These are phyloP conservation scores for Malus sieversii DNA, from an alignment of 306 rosid genomes.

Conservation along the genomic window DNA sequence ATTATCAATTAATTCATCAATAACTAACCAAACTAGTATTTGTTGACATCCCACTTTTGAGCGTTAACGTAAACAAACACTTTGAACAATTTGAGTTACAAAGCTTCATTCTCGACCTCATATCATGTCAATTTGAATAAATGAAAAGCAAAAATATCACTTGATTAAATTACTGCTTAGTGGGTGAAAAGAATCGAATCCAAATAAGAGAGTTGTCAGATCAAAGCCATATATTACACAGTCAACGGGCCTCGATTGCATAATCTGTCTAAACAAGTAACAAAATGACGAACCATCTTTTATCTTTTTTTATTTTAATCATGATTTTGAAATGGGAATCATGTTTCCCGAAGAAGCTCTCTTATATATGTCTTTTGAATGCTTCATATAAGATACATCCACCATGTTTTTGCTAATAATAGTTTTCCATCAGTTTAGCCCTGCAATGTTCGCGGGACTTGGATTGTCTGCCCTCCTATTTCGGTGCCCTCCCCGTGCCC, in stretches of 20 bases:
- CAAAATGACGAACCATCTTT: slow-evolving; percentile 13
- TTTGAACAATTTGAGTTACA: too few relatives aligned
- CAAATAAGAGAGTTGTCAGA: neutral
- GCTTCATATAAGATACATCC: neutral
- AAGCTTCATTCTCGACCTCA: too few relatives aligned
- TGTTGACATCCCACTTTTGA: too few relatives aligned
- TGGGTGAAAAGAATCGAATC: neutral
- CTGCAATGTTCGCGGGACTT: too few relatives aligned
- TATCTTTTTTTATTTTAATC: neutral
- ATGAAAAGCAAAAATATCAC: too few relatives aligned
- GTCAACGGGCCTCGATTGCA: slow-evolving; percentile 25
- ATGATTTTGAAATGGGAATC: slow-evolving; percentile 5
- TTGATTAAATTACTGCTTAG: neutral
- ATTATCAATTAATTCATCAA: too few relatives aligned
- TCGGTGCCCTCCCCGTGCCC: too few relatives aligned
- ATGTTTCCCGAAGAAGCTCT: slow-evolving; percentile 14
- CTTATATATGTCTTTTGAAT: slow-evolving; percentile 10
- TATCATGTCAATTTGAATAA: too few relatives aligned
- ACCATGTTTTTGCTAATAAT: neutral
- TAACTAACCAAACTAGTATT: too few relatives aligned
- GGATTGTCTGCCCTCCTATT: too few relatives aligned
- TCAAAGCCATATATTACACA: neutral
- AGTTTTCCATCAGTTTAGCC: too few relatives aligned
- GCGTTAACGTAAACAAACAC: too few relatives aligned
- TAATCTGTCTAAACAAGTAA: neutral